phyloP scores from a whole-genome alignment of 2,329 filamentous ascomycete genomes.

The Fusarium odoratissimum region DNA sequence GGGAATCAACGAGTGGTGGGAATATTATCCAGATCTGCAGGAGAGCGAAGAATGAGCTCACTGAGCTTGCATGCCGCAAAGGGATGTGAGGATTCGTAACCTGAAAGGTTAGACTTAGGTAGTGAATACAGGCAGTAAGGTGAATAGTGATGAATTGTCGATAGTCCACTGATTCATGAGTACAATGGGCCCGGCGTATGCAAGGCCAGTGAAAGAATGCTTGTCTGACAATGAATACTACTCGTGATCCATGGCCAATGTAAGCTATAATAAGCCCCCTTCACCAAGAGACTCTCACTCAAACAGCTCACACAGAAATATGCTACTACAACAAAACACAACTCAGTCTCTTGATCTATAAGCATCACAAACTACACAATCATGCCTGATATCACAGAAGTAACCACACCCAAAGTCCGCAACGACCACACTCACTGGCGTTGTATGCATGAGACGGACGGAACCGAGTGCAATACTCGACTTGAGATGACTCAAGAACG shows the following conservation, averaged over 20 bases:
- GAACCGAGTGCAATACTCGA: background rate
- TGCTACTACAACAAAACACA: background rate
- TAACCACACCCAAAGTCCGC: background rate
- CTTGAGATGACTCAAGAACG: background rate
- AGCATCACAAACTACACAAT: fast-evolving
- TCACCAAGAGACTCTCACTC: background rate
- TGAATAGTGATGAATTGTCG: background rate
- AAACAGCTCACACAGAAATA: background rate
- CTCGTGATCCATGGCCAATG: no score
- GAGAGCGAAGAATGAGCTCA: no score
- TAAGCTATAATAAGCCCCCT: fast-evolving
- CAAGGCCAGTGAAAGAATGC: fast-evolving
- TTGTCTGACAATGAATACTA: background rate
- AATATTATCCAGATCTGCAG: background rate
- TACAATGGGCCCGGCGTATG: fast-evolving
- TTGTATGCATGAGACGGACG: background rate
- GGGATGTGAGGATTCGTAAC: background rate
- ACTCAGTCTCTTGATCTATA: background rate
- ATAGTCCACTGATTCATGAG: background rate
- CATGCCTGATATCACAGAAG: background rate
- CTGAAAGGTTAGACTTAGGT: background rate
- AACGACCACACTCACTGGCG: background rate
- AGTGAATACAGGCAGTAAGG: background rate
- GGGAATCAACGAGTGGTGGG: background rate
- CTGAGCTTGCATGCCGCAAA: no score